Conservation (phyloP, 2,329 filamentous ascomycete genomes). For the Alternaria dauci region DNA sequence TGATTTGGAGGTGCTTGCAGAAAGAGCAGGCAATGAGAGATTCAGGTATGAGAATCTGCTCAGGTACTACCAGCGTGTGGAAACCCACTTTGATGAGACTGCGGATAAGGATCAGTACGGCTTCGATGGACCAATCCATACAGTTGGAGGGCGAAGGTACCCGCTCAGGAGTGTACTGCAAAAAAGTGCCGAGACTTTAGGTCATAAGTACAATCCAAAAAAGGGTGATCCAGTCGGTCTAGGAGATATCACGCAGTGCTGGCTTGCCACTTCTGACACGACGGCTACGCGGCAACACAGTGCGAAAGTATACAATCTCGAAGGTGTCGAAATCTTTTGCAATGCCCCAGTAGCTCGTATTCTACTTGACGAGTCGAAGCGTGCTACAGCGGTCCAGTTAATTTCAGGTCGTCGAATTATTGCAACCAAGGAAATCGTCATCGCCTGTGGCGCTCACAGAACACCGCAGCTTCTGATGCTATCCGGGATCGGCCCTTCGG, state of each 20-base stretch:
- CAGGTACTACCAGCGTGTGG: constrained; percentile 22
- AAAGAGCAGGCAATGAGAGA: constrained; percentile 22
- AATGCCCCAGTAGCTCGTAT: constrained; percentile 21
- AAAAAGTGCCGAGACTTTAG: constrained; percentile 16
- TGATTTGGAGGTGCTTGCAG: constrained; percentile 23
- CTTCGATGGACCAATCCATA: constrained; percentile 29
- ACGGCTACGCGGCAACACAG: constrained; percentile 28
- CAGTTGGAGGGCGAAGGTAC: constrained; percentile 23
- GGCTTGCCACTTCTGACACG: constrained; percentile 19
- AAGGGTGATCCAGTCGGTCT: constrained; percentile 27
- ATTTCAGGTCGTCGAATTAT: background rate
- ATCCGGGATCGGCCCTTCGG: constrained; percentile 47
- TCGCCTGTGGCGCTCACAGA: constrained; percentile 50
- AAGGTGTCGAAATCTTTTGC: constrained; percentile 16
- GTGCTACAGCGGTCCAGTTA: constrained; percentile 39
- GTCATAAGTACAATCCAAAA: constrained; percentile 19
- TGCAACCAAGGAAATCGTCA: constrained; percentile 52
- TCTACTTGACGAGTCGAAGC: constrained; percentile 21
- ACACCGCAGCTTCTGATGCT: constrained; percentile 52
- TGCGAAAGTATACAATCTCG: constrained; percentile 28
- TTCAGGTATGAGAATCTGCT: constrained; percentile 26
- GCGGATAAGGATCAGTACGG: constrained; percentile 23
- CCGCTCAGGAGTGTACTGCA: constrained; percentile 21
- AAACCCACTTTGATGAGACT: constrained; percentile 21
- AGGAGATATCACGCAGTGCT: constrained; percentile 21